Conservation (phyloP, 495 filamentous ascomycete species). For the Parathielavia hyrcaniae region DNA sequence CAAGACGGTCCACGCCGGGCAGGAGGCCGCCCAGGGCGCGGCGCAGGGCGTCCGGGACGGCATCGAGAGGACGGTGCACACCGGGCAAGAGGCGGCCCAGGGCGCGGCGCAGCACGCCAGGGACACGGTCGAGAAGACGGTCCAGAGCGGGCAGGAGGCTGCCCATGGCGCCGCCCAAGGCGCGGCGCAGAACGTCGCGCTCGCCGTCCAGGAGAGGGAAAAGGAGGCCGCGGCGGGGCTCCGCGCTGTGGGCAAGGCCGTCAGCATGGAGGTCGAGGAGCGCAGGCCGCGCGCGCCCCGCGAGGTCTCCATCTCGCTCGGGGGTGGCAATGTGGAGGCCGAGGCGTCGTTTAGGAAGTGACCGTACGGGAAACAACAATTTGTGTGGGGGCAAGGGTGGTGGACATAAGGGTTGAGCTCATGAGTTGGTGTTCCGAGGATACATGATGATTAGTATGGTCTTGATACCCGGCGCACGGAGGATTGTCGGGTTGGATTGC, state of each 20-base stretch:
- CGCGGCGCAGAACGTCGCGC: neutral
- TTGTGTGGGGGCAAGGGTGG: too few species aligned
- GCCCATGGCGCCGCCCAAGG: neutral
- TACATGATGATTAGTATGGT: too few species aligned
- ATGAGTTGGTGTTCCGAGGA: too few species aligned
- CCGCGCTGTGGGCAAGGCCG: neutral
- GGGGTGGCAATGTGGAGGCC: neutral
- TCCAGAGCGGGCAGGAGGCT: neutral
- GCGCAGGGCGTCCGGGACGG: too few species aligned
- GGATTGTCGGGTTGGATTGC: too few species aligned
- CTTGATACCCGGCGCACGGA: too few species aligned
- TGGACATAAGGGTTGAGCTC: too few species aligned
- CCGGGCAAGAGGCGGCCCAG: neutral
- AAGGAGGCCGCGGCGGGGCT: neutral
- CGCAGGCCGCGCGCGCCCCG: neutral
- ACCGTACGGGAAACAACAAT: neutral
- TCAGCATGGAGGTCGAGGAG: neutral
- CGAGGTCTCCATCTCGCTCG: neutral
- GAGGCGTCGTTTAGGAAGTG: neutral
- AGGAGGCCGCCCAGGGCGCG: neutral
- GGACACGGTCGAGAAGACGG: neutral
- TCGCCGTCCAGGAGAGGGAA: neutral
- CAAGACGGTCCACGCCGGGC: neutral
- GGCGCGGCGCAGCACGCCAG: neutral
- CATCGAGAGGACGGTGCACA: neutral